phyloP scores from a whole-genome alignment of 108 stramenopile species.

The Skeletonema grethae region DNA sequence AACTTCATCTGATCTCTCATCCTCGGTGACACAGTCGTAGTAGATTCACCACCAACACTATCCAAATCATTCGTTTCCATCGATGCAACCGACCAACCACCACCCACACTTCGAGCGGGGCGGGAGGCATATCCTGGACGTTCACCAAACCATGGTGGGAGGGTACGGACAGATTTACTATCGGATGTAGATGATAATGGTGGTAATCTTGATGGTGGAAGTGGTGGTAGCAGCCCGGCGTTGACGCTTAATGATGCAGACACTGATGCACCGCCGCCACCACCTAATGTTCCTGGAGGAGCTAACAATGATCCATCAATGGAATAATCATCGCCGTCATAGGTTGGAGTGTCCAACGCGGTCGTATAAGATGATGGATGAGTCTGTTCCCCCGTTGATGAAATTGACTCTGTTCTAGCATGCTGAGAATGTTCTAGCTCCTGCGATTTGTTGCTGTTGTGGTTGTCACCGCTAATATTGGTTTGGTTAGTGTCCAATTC shows the following conservation, averaged over 20 bases:
- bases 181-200: conserved; percentile 16
- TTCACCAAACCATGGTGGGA: conserved; percentile 35
- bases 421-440: background rate
- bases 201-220: conserved; percentile 20
- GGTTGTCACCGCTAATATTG: background rate
- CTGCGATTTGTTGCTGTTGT: background rate
- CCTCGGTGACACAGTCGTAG: conserved; percentile 18
- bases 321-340: conserved; percentile 20
- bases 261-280: background rate
- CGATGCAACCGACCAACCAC: conserved; percentile 40
- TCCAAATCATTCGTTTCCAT: conserved; percentile 42
- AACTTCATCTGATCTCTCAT: conserved; percentile 39
- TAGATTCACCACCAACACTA: conserved; percentile 1
- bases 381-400: conserved; percentile 22
- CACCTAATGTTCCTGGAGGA: background rate
- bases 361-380: conserved; percentile 23
- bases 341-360: conserved; percentile 3
- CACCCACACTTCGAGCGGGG: conserved; percentile 20
- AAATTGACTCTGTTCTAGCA: conserved; percentile 23
- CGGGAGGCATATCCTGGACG: conserved; percentile 9
- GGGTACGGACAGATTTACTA: conserved; percentile 29
- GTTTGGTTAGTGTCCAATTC: conserved; percentile 22
- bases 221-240: conserved; percentile 8
- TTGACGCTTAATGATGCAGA: background rate
- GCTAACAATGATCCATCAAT: conserved; percentile 6